Evolutionary conservation across 2,329 filamentous ascomycete species (phyloP).

Genomic region (Chrysoporthe austroafricana): DNA sequence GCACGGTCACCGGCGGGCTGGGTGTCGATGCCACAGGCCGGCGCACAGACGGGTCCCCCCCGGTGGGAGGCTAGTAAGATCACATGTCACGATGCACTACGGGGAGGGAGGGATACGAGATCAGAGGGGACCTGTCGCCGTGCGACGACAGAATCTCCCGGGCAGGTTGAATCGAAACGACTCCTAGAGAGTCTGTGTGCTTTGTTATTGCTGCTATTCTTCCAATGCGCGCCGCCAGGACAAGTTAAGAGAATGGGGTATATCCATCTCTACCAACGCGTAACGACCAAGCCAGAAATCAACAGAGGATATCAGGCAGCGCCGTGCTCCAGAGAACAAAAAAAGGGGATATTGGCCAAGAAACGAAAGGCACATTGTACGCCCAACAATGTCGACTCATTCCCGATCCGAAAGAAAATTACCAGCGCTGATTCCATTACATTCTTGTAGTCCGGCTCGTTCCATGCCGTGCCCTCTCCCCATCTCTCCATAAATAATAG

Average conservation of each 20-base stretch:
- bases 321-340: too few species aligned
- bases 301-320: too few species aligned
- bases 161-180: neutral
- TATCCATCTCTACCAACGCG: constrained; percentile 10
- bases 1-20: too few species aligned
- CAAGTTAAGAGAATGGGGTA: neutral
- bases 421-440: constrained; percentile 22
- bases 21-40: too few species aligned
- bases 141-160: neutral
- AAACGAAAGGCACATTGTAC: constrained; percentile 16
- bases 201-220: neutral
- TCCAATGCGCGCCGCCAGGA: neutral
- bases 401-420: constrained; percentile 4
- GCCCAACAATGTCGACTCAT: constrained; percentile 17
- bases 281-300: neutral
- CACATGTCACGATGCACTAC: too few species aligned
- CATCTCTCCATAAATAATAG: neutral
- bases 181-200: too few species aligned
- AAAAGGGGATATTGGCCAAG: too few species aligned
- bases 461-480: neutral
- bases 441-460: constrained; percentile 12
- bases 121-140: neutral
- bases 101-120: too few species aligned
- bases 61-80: too few species aligned
- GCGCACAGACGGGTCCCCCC: too few species aligned